Conservation (phyloP, 192 early-diverging fungal species). For the Podochytrium sp. region DNA sequence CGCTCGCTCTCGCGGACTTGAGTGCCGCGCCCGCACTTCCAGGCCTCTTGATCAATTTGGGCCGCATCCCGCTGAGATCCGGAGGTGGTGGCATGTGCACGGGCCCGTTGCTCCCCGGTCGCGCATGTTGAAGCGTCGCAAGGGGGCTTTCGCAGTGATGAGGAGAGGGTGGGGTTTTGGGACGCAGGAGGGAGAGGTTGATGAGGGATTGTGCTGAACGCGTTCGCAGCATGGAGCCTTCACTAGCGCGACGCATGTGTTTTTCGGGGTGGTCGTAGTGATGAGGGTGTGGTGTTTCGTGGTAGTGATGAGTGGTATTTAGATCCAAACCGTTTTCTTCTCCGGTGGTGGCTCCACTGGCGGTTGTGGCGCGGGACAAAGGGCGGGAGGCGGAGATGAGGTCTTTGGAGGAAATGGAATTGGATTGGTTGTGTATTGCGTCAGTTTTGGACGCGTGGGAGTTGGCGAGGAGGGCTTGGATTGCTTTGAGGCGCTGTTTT, state of each 20-base stretch:
- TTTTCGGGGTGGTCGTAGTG: conserved; percentile 30
- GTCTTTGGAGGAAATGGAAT: background rate
- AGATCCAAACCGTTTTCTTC: background rate
- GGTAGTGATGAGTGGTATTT: background rate
- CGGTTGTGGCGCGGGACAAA: background rate
- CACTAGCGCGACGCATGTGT: conserved; percentile 9
- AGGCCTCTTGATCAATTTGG: background rate
- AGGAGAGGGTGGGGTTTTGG: conserved; percentile 16
- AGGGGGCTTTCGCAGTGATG: conserved; percentile 13
- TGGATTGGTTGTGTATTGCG: background rate
- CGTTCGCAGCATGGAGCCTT: background rate
- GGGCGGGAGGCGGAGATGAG: background rate
- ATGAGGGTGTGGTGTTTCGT: conserved; percentile 16
- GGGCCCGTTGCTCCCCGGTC: background rate
- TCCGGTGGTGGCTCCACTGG: background rate
- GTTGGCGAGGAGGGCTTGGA: background rate
- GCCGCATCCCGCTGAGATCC: background rate
- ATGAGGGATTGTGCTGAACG: conserved; percentile 3
- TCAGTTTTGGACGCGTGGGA: background rate
- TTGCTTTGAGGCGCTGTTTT: background rate
- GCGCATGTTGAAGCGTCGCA: background rate
- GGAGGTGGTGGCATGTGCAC: background rate
- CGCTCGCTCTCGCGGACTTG: background rate
- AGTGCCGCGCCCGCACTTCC: background rate
- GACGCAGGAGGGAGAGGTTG: background rate